phyloP scores from a whole-genome alignment of 2,329 filamentous ascomycete genomes.

The Cadophora sp. region DNA sequence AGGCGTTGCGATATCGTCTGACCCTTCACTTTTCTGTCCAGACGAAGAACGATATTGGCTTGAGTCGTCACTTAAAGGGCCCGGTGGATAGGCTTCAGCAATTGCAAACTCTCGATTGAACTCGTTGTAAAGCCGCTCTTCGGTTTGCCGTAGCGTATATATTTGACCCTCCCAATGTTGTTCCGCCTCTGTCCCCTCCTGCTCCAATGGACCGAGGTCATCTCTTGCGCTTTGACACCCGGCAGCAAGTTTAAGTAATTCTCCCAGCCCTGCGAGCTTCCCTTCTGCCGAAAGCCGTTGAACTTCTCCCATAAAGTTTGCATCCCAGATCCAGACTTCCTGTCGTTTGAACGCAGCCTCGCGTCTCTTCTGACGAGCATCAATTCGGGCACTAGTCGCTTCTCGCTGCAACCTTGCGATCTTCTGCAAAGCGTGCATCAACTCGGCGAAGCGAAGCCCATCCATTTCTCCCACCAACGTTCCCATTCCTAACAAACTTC shows the following conservation, averaged over 20 bases:
- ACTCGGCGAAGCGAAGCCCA: constrained; percentile 22
- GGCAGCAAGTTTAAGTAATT: constrained; percentile 26
- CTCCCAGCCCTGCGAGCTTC: constrained; percentile 24
- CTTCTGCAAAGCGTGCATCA: constrained; percentile 30
- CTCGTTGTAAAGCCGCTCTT: constrained; percentile 27
- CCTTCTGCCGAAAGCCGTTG: constrained; percentile 33
- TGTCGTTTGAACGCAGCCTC: constrained; percentile 35
- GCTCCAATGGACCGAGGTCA: constrained; percentile 36
- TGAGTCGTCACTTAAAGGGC: constrained; percentile 17
- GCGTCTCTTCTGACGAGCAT: constrained; percentile 36
- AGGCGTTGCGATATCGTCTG: too few species aligned
- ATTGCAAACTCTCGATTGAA: constrained; percentile 33
- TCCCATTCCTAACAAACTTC: too few species aligned
- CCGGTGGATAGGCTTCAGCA: constrained; percentile 21
- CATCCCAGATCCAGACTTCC: constrained; percentile 34
- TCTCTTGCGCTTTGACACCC: constrained; percentile 39
- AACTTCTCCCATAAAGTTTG: constrained; percentile 38
- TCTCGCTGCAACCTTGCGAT: constrained; percentile 30
- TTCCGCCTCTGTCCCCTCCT: too few species aligned
- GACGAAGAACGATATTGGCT: too few species aligned
- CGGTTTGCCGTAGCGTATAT: constrained; percentile 33
- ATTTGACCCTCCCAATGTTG: too few species aligned
- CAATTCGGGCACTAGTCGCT: constrained; percentile 31
- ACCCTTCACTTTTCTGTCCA: too few species aligned
- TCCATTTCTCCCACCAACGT: background rate